phyloP scores from a whole-genome alignment of 106 monocot genomes.

The Hemerocallis citrina region DNA sequence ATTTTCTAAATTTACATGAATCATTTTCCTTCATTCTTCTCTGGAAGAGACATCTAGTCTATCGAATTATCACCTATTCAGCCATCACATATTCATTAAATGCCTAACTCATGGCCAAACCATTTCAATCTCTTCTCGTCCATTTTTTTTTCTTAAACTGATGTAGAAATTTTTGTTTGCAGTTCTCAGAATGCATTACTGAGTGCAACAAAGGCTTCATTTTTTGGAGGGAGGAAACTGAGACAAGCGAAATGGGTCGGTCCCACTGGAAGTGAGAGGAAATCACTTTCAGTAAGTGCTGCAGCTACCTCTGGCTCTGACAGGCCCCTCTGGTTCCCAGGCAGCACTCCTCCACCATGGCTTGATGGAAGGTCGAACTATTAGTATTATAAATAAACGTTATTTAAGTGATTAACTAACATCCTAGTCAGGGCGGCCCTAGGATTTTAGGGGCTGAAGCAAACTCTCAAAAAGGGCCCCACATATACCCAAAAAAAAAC shows the following conservation, averaged over 20 bases:
- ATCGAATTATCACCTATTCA: no score
- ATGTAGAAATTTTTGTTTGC: constrained; percentile 2
- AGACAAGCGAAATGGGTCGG: constrained; percentile 22
- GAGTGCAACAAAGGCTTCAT: constrained; percentile 37
- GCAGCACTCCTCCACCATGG: constrained; percentile 95
- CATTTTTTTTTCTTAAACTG: background rate
- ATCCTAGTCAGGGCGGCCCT: no score
- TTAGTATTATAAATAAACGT: no score
- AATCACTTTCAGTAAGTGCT: constrained; percentile 25
- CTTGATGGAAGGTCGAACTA: constrained; percentile 81
- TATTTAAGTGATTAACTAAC: no score
- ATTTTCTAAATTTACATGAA: no score
- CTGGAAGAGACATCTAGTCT: no score
- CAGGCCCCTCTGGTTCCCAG: constrained; percentile 95
- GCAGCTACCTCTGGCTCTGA: constrained; percentile 49
- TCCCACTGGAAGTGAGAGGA: constrained; percentile 7
- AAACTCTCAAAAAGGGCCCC: no score
- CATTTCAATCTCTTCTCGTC: background rate
- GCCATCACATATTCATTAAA: no score
- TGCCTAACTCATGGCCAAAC: no score
- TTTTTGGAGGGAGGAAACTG: constrained; percentile 49
- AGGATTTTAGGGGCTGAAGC: no score
- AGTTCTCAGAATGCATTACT: constrained; percentile 36
- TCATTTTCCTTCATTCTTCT: no score
- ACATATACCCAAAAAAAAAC: no score